These are phyloP conservation scores for Boeremia exigua DNA, from an alignment of 2,329 filamentous ascomycete genomes.

Conservation along the genomic window DNA sequence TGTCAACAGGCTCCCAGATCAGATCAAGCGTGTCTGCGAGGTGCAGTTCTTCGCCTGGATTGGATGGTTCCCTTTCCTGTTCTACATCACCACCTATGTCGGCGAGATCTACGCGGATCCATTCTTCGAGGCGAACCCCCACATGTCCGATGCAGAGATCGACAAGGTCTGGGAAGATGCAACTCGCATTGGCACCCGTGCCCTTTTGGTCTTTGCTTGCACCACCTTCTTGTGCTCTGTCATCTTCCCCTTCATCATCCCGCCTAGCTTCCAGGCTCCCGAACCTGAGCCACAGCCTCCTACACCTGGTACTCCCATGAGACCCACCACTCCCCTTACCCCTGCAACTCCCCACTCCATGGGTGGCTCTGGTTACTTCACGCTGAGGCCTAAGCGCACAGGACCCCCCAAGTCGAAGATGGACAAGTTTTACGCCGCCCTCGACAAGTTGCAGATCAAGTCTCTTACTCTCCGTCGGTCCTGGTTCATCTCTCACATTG, in stretches of 20 bases:
- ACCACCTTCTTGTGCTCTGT: conserved; percentile 83
- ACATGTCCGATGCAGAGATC: conserved; percentile 78
- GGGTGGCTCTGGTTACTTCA: conserved; percentile 44
- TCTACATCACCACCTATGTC: conserved; percentile 94
- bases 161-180: conserved; percentile 82
- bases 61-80: conserved; percentile 93
- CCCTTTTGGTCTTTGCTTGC: conserved; percentile 85
- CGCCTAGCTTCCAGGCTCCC: conserved; percentile 72
- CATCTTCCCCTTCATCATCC: conserved; percentile 82
- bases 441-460: conserved; percentile 74
- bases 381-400: conserved; percentile 31
- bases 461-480: conserved; percentile 85
- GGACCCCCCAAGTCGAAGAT: conserved; percentile 27
- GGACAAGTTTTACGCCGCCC: conserved; percentile 41
- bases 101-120: conserved; percentile 92
- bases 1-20: conserved; percentile 77
- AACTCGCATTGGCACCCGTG: conserved; percentile 86
- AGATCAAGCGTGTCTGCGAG: conserved; percentile 78
- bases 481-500: conserved; percentile 84
- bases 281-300: conserved; percentile 22
- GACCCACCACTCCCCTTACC: conserved; percentile 49
- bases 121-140: conserved; percentile 75
- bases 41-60: conserved; percentile 79
- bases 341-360: conserved; percentile 42
- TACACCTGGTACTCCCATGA: conserved; percentile 45